Evolutionary conservation across 2,329 filamentous ascomycete genomes (phyloP), one percentile per base, ranked within the genome.

Genomic region (Raffaelea arxii): DNA sequence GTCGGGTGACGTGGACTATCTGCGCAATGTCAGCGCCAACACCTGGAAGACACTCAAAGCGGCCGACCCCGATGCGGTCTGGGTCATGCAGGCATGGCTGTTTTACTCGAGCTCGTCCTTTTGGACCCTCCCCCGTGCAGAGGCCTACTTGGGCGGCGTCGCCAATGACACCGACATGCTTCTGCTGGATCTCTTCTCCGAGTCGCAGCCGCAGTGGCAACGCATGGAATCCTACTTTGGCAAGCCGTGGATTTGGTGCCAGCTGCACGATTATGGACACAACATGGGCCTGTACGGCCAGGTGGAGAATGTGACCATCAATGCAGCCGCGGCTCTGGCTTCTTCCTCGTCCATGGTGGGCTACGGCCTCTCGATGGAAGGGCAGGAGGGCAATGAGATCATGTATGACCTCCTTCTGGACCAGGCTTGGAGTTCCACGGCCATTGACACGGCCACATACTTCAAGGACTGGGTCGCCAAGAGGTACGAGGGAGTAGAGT

Each of bases 161-260:
- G 55, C 62, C 1, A 55, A 59, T 0, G 53, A 71, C 44, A 41
- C 55, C 0, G 69, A 73, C 48, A 71, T 75, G 69, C 49, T 76
- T 27, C 63, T 75, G 19, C 59, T 76, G 3, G 72, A 76, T 49
- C 61, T 75, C 3, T 72, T 67, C 50, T 71, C 70, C 0, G 72
- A 76, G 49, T 64, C 63, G 6, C 54, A 62, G 9, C 72, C 72
- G 0, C 67, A 74, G 48, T 76, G 73, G 72, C 66, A 68, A 51
- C 61, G 68, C 9, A 73, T 70, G 1, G 62, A 69, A 16, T 68
- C 65, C 0, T 77, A 72, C 54, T 69, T 65, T 48, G 71, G 71
- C 18, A 74, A 74, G 51, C 66, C 69, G 0, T 76, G 72, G 71
- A 67, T 75, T 30, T 75, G 72, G 72, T 74, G 71, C 51, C 60